These are phyloP conservation scores for Collybia sp. DNA, from an alignment of 768 basidiomycete species.

Conservation along the genomic window DNA sequence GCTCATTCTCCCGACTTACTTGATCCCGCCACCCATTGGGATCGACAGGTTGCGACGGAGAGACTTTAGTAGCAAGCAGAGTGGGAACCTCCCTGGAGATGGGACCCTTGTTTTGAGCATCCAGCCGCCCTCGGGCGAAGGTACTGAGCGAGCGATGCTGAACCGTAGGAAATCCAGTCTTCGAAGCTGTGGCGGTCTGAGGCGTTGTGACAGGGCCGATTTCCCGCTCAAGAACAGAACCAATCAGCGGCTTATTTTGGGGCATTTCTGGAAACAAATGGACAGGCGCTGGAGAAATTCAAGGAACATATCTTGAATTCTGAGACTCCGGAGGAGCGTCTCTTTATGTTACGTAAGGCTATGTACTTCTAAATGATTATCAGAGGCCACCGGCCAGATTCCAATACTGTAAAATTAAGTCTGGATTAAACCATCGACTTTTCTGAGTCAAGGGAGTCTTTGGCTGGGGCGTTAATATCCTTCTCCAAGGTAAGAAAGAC, in stretches of 20 bases:
- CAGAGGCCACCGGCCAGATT: too few species aligned
- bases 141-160: conserved; percentile 64
- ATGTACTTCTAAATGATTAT: neutral
- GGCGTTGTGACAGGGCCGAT: conserved; percentile 21
- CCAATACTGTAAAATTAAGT: too few species aligned
- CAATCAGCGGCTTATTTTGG: conserved; percentile 23
- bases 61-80: conserved; percentile 8
- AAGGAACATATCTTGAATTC: neutral
- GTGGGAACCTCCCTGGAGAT: conserved; percentile 23
- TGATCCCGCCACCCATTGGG: conserved; percentile 46
- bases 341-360: conserved; percentile 19
- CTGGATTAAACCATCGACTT: too few species aligned
- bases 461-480: too few species aligned
- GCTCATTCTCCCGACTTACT: conserved; percentile 28
- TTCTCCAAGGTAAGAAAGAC: conserved; percentile 1
- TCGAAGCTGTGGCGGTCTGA: conserved; percentile 19
- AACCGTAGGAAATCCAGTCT: conserved; percentile 58
- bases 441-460: too few species aligned
- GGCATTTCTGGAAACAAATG: conserved; percentile 12
- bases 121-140: conserved; percentile 47
- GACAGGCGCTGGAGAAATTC: neutral
- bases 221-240: conserved; percentile 46
- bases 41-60: conserved; percentile 7
- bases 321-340: neutral
- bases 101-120: conserved; percentile 16